Percentiles rank a stretch among this genome's conserved stretches.
These are phyloP conservation scores for Zasmidium angulare DNA, from an alignment of 2,329 filamentous ascomycete genomes.

Conservation along the genomic window DNA sequence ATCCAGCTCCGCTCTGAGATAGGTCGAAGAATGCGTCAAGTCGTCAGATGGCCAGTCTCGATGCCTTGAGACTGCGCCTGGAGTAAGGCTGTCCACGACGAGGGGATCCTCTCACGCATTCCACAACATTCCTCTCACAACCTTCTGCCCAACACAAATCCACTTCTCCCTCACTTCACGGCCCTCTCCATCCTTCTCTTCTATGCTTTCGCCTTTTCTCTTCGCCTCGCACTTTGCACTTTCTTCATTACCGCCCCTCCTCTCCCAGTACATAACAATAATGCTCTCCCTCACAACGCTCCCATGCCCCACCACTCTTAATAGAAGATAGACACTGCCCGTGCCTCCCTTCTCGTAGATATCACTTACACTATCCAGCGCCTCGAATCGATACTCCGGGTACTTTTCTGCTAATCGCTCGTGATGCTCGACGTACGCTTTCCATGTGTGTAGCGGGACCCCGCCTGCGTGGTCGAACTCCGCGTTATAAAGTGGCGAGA, in stretches of 20 bases:
- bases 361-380: conserved; percentile 10
- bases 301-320: conserved; percentile 11
- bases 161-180: conserved; percentile 5
- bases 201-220: no score
- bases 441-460: conserved; percentile 11
- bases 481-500: conserved; percentile 9
- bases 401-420: conserved; percentile 6
- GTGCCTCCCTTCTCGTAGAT: conserved; percentile 15
- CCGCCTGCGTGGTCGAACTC: conserved; percentile 16
- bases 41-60: no score
- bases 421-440: conserved; percentile 10
- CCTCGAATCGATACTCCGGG: conserved; percentile 15
- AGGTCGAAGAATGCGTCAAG: no score
- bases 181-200: not conserved
- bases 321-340: conserved; percentile 11
- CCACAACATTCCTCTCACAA: conserved; percentile 17
- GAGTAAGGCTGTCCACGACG: no score
- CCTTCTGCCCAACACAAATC: conserved; percentile 14
- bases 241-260: no score
- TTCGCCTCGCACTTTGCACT: no score
- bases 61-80: no score
- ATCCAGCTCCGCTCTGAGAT: no score
- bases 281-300: conserved; percentile 17
- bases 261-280: conserved; percentile 13
- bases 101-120: conserved; percentile 1